Evolutionary conservation across 768 basidiomycete species (phyloP), one percentile per base, ranked within the genome.

Genomic region (Amyloporia xantha): DNA sequence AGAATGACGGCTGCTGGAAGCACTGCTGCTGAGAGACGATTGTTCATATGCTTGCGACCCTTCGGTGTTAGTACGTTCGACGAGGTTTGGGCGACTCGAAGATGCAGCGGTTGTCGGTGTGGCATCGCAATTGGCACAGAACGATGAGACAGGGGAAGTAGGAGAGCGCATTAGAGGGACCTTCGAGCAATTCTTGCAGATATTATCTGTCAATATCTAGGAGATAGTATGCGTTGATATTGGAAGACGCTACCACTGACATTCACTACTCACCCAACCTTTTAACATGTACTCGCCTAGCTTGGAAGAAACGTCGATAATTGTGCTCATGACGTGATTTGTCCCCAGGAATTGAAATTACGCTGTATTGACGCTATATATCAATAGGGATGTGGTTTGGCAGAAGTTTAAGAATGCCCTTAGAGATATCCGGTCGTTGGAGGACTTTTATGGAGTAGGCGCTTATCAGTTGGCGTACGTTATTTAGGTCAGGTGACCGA

Each of bases 131-230:
- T 73, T 79, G 5, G 74, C 83, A 60, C 89, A 91, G 51, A 85
- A 74, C 50, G 74, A 68, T 10, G 66, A 56, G 11, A 68, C 58
- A 4, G 79, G 75, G 13, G 65, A 73, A 23, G 67, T 71, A 0
- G 86, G 87, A 20, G 89, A 85, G 55, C 81, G 77, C 71, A 91
- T 66, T n/a, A 89, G 64, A 6, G 87, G 90, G n/a, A 83, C 72
- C 35, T 63, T 64, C 41, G 68, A 67, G 61, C 86, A 89, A 19
- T 68, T 76, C 20, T 74, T 66, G 66, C 89, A 91, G 24, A 75
- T 69, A 24, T 66, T 67, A 59, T 89, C 80, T 13, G 86, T 89
- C 47, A 89, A 64, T 23, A 83, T 72, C 80, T 85, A 19, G 48
- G 24, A 9, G 15, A 26, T n/a, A 30, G 17, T 27, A 4, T 3